Conservation (phyloP, 2,329 filamentous ascomycete species). For the Ciborinia camelliae region DNA sequence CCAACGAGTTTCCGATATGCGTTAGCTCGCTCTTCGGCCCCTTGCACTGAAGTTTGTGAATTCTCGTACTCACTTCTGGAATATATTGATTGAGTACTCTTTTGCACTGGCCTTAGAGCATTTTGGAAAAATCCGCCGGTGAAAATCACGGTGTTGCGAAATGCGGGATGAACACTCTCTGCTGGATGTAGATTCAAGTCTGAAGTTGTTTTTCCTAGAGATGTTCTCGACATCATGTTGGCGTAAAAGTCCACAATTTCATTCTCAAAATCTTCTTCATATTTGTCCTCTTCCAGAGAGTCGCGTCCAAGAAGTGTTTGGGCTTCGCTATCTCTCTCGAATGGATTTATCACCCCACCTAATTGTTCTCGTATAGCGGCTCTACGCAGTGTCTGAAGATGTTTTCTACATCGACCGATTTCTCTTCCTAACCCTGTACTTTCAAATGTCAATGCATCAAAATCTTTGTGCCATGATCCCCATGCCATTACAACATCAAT, state of each 20-base stretch:
- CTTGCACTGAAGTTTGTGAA: background rate
- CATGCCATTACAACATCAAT: slow-evolving; percentile 28
- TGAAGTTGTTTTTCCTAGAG: background rate
- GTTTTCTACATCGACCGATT: slow-evolving; percentile 34
- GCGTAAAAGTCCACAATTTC: slow-evolving; percentile 28
- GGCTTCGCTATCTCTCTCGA: background rate
- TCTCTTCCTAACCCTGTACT: slow-evolving; percentile 23
- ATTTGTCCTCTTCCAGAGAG: slow-evolving; percentile 5
- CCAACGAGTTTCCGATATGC: slow-evolving; percentile 5
- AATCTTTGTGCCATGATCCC: slow-evolving; percentile 20
- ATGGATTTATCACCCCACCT: background rate
- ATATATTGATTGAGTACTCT: background rate
- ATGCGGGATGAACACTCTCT: slow-evolving; percentile 23
- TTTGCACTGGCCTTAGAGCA: background rate
- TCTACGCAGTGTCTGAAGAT: slow-evolving; percentile 42
- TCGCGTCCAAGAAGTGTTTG: slow-evolving; percentile 39
- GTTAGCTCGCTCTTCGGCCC: background rate
- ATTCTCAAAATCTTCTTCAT: slow-evolving; percentile 24
- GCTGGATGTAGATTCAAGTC: background rate
- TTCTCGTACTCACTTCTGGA: background rate
- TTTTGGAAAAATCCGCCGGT: background rate
- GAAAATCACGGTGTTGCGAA: slow-evolving; percentile 18
- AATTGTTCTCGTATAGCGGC: slow-evolving; percentile 32
- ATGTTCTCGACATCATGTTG: slow-evolving; percentile 19
- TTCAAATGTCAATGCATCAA: slow-evolving; percentile 11